phyloP scores from a whole-genome alignment of 331 rosid species.

The Acacia concinna region DNA sequence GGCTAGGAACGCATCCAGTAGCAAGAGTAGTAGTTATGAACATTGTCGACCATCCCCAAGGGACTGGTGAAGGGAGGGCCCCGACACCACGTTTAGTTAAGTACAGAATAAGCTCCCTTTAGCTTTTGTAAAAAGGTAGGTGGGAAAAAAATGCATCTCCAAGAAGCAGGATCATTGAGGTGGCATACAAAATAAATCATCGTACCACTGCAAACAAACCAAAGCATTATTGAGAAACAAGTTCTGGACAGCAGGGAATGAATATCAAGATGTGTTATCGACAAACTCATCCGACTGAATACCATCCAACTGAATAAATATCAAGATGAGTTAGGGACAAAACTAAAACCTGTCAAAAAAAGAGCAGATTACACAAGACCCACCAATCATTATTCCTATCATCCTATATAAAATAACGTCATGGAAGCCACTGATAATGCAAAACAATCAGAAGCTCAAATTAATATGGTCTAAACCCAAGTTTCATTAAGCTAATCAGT shows the following conservation, averaged over 20 bases:
- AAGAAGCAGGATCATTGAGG: background rate
- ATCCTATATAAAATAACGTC: background rate
- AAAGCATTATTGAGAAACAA: background rate
- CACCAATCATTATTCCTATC: background rate
- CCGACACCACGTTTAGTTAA: background rate
- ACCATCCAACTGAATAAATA: background rate
- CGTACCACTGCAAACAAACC: background rate
- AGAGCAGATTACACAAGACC: background rate
- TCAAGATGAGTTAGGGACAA: background rate
- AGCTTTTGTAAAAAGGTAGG: background rate
- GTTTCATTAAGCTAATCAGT: background rate
- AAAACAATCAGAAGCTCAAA: background rate
- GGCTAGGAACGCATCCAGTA: background rate
- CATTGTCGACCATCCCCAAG: background rate
- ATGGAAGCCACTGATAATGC: background rate
- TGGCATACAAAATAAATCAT: background rate
- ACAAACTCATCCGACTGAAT: no score
- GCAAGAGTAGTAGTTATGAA: background rate
- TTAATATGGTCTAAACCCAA: background rate
- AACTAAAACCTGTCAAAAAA: background rate
- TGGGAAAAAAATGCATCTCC: slow-evolving; percentile 1
- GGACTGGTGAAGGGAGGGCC: background rate
- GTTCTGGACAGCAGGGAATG: background rate
- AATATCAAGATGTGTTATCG: no score
- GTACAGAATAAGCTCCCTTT: background rate